Evolutionary conservation across 2,329 filamentous ascomycete species (phyloP).

Genomic region (Xylariaceae sp.): DNA sequence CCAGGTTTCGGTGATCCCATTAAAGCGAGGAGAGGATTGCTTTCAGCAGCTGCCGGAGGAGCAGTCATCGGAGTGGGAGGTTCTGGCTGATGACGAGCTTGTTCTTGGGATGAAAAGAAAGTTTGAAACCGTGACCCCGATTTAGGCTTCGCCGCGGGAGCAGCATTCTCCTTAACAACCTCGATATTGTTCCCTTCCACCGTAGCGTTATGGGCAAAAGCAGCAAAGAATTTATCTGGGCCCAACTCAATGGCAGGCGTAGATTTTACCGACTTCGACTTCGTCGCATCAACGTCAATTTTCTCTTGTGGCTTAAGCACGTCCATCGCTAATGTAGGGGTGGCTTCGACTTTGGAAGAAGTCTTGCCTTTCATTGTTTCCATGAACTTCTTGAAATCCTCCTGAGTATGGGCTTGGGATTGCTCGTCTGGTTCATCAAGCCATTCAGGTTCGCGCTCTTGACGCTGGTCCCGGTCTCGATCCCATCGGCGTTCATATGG

Average conservation of each 20-base stretch:
- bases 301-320: constrained; percentile 44
- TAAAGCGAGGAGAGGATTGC: constrained; percentile 40
- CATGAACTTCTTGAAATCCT: constrained; percentile 95
- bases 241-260: constrained; percentile 69
- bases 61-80: constrained; percentile 51
- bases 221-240: constrained; percentile 79
- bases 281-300: constrained; percentile 56
- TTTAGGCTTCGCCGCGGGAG: constrained; percentile 58
- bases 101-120: constrained; percentile 71
- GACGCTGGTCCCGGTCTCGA: constrained; percentile 58
- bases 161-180: constrained; percentile 48
- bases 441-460: constrained; percentile 90
- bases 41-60: constrained; percentile 32
- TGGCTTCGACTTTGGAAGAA: constrained; percentile 44
- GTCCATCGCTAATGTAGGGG: constrained; percentile 42
- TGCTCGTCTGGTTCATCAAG: constrained; percentile 78
- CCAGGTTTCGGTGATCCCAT: constrained; percentile 31
- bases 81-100: constrained; percentile 55
- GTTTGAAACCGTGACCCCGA: constrained; percentile 80
- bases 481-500: constrained; percentile 61
- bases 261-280: constrained; percentile 64
- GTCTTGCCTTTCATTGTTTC: constrained; percentile 78
- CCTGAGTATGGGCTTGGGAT: constrained; percentile 76
- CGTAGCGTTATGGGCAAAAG: constrained; percentile 51
- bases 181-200: constrained; percentile 59